These are phyloP conservation scores for Colletotrichum scovillei DNA, from an alignment of 2,329 filamentous ascomycete genomes.

Conservation along the genomic window DNA sequence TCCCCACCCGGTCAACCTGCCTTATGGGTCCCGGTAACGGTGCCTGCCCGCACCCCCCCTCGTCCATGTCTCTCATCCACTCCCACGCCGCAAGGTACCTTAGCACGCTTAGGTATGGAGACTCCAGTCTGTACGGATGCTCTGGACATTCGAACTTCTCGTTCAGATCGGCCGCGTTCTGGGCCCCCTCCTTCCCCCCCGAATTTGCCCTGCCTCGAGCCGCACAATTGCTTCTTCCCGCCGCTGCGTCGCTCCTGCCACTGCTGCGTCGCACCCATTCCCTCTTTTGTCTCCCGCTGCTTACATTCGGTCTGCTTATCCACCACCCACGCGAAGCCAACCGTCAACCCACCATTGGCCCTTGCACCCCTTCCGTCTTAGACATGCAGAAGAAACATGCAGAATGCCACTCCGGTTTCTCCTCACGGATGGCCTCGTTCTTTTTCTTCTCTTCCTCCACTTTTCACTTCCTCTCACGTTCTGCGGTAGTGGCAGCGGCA, in stretches of 20 bases:
- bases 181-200: neutral
- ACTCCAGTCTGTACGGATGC: neutral
- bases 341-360: slow-evolving; percentile 10
- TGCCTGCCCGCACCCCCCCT: neutral
- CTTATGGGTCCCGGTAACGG: slow-evolving; percentile 8
- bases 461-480: neutral
- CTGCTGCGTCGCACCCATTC: slow-evolving; percentile 10
- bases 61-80: neutral
- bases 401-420: slow-evolving; percentile 20
- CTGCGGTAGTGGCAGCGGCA: no score
- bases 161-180: slow-evolving; percentile 25
- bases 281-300: slow-evolving; percentile 29
- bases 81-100: neutral
- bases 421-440: slow-evolving; percentile 4
- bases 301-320: slow-evolving; percentile 10
- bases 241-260: no score
- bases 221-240: slow-evolving; percentile 31
- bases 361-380: slow-evolving; percentile 4
- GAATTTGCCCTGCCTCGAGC: slow-evolving; percentile 20
- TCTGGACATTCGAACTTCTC: neutral
- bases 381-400: slow-evolving; percentile 26
- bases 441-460: neutral
- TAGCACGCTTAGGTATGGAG: neutral
- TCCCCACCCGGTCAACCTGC: slow-evolving; percentile 4
- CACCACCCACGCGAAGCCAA: neutral